A percentile compares a stretch with the other conserved stretches of the same genome.
phyloP scores from a whole-genome alignment of 192 early-diverging fungal species.

The Coemansia sp. region DNA sequence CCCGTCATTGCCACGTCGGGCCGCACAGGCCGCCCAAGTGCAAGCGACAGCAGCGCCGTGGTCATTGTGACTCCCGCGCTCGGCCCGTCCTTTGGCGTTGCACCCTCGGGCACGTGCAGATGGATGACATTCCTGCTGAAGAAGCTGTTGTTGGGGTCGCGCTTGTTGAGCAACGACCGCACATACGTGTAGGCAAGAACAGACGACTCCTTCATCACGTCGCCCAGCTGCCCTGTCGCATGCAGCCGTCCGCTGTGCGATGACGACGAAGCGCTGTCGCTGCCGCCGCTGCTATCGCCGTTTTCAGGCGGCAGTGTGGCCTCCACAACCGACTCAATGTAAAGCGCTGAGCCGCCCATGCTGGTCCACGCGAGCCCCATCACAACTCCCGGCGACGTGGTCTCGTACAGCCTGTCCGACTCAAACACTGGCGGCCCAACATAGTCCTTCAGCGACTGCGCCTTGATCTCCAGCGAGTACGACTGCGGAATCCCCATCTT shows the following conservation, averaged over 20 bases:
- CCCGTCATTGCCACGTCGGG: constrained; percentile 97
- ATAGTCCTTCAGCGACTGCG: constrained; percentile 83
- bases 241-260: constrained; percentile 63
- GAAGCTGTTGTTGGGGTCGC: constrained; percentile 85
- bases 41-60: constrained; percentile 89
- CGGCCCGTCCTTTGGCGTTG: constrained; percentile 97
- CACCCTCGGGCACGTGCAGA: constrained; percentile 95
- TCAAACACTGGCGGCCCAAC: constrained; percentile 89
- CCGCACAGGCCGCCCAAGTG: constrained; percentile 72
- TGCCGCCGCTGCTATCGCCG: constrained; percentile 35
- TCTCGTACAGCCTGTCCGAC: constrained; percentile 88
- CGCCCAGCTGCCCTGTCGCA: constrained; percentile 94
- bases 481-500: constrained; percentile 55
- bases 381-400: constrained; percentile 89
- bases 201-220: constrained; percentile 98
- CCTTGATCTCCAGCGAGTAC: constrained; percentile 65
- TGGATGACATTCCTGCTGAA: constrained; percentile 90
- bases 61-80: constrained; percentile 96
- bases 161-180: constrained; percentile 73
- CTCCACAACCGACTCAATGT: constrained; percentile 93
- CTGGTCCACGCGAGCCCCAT: constrained; percentile 99
- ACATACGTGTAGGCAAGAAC: constrained; percentile 96
- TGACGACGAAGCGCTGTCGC: neutral
- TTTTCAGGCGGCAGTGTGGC: constrained; percentile 51
- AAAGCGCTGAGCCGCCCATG: constrained; percentile 93